Conservation (phyloP, 495 filamentous ascomycete species). For the Aspergillus steynii region DNA sequence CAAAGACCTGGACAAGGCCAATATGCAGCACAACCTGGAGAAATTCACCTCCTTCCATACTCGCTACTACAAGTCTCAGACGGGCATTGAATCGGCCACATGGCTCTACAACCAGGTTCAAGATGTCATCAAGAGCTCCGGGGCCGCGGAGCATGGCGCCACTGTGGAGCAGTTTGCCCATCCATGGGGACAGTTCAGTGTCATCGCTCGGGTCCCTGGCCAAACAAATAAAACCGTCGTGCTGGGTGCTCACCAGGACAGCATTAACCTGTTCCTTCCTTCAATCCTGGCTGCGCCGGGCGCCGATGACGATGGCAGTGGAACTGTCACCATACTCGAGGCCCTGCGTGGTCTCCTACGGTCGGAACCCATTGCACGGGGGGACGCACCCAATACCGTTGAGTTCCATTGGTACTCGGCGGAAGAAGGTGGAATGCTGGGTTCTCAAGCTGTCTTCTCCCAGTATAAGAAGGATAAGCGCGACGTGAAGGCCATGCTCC, state of each 20-base stretch:
- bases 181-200: constrained; percentile 83
- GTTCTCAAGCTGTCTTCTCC: constrained; percentile 82
- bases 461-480: constrained; percentile 73
- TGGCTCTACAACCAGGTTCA: constrained; percentile 84
- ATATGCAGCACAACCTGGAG: constrained; percentile 77
- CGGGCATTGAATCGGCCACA: constrained; percentile 81
- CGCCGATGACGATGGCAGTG: constrained; percentile 75
- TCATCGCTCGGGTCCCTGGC: constrained; percentile 93
- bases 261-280: constrained; percentile 88
- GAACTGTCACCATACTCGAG: constrained; percentile 78
- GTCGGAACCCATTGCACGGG: constrained; percentile 51
- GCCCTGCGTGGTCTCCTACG: constrained; percentile 63
- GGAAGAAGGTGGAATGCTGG: constrained; percentile 87
- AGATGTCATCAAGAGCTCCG: constrained; percentile 64
- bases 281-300: constrained; percentile 75
- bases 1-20: constrained; percentile 65
- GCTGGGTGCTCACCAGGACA: constrained; percentile 75
- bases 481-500: constrained; percentile 94
- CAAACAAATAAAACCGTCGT: constrained; percentile 80
- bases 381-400: constrained; percentile 70
- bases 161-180: constrained; percentile 74
- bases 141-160: constrained; percentile 67
- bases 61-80: constrained; percentile 85
- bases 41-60: constrained; percentile 82
- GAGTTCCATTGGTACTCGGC: constrained; percentile 97